Conservation (phyloP, 306 rosid species). For the Begonia fuchsioides region DNA sequence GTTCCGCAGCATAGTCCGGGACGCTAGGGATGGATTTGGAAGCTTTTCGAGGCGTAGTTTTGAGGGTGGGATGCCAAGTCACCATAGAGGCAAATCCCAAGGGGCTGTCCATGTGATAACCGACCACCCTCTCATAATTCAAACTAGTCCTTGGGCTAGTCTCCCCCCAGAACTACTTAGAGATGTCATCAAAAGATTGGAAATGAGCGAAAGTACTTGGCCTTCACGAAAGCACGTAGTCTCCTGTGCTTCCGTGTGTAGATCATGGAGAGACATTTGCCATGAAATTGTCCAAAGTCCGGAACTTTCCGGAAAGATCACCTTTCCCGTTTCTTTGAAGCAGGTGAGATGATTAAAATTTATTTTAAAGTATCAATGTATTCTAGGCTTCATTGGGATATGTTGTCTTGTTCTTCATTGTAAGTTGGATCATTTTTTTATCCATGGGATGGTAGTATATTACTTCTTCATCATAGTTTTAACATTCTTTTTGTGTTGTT, state of each 20-base stretch:
- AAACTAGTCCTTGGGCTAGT: constrained; percentile 71
- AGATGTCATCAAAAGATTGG: constrained; percentile 68
- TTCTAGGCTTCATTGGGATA: too few species aligned
- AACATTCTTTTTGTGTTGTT: too few species aligned
- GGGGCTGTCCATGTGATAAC: constrained; percentile 62
- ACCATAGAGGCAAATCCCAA: constrained; percentile 66
- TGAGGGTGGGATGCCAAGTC: constrained; percentile 54
- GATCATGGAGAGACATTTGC: constrained; percentile 85
- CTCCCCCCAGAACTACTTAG: constrained; percentile 68
- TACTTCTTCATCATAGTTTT: too few species aligned
- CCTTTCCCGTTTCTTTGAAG: constrained; percentile 75
- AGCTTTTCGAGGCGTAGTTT: constrained; percentile 75
- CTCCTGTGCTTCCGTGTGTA: constrained; percentile 79
- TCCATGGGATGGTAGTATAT: too few species aligned
- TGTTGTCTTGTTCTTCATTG: too few species aligned
- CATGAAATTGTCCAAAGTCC: constrained; percentile 65
- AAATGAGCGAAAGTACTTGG: constrained; percentile 75
- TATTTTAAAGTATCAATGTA: background rate
- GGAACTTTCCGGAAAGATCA: constrained; percentile 70
- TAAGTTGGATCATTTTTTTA: too few species aligned
- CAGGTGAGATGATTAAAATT: constrained; percentile 29
- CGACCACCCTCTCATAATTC: constrained; percentile 47
- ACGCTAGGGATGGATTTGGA: constrained; percentile 76
- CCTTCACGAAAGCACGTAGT: constrained; percentile 78
- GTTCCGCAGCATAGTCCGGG: constrained; percentile 75